Evolutionary conservation across 305 asterid species (phyloP).

Genomic region (Euphrasia arctica): DNA sequence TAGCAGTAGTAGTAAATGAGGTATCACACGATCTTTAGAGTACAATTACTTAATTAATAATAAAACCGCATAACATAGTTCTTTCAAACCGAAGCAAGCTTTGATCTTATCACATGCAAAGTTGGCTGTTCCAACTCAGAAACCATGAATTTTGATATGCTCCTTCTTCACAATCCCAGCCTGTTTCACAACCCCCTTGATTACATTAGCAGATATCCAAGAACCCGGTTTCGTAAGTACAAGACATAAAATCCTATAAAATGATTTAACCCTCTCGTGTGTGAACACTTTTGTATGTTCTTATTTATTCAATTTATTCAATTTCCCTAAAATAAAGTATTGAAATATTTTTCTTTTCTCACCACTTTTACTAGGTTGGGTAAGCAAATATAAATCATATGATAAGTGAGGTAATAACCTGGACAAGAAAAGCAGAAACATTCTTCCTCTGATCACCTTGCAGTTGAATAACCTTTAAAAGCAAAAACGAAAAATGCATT

Average conservation of each 20-base stretch:
- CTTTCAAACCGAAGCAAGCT: slow-evolving; percentile 23
- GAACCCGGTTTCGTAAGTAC: neutral
- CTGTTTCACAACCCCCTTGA: slow-evolving; percentile 29
- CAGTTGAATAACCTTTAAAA: slow-evolving; percentile 55
- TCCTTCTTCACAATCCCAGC: slow-evolving; percentile 82
- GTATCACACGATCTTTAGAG: slow-evolving; percentile 24
- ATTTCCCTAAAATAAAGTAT: no score
- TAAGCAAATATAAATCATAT: neutral
- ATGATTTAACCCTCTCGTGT: neutral
- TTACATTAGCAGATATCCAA: slow-evolving; percentile 6
- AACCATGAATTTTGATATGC: slow-evolving; percentile 87
- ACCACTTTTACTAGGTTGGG: neutral
- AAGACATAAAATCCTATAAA: neutral
- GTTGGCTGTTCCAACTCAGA: slow-evolving; percentile 26
- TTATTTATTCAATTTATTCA: no score
- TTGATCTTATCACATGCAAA: slow-evolving; percentile 1
- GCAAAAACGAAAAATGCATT: neutral
- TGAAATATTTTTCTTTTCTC: no score
- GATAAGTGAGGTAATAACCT: slow-evolving; percentile 35
- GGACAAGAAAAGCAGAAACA: slow-evolving; percentile 53
- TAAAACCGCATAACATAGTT: slow-evolving; percentile 12
- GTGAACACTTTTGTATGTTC: no score
- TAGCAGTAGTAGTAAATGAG: neutral
- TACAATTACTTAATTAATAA: slow-evolving; percentile 21
- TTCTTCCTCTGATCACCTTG: slow-evolving; percentile 74